These are phyloP conservation scores for Meripilus lineatus DNA, from an alignment of 1,284 basidiomycete genomes.

Conservation along the genomic window DNA sequence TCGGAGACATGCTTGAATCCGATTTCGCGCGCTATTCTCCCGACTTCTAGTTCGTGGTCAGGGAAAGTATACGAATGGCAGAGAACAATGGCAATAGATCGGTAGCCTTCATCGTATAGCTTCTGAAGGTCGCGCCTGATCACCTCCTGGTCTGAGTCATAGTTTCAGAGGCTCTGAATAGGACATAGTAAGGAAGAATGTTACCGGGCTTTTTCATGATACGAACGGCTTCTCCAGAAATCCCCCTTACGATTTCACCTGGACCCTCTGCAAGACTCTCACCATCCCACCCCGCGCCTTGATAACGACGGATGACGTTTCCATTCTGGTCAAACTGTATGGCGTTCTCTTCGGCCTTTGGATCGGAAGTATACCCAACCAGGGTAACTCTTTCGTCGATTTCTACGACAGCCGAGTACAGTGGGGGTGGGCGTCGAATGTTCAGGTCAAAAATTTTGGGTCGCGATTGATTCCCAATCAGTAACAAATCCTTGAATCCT, in stretches of 20 bases:
- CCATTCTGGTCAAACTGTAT: slow-evolving; percentile 72
- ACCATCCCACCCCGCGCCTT: slow-evolving; percentile 71
- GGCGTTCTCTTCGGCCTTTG: slow-evolving; percentile 69
- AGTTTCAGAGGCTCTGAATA: not conserved
- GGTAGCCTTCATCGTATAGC: slow-evolving; percentile 74
- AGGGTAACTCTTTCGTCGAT: slow-evolving; percentile 94
- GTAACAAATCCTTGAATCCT: slow-evolving; percentile 88
- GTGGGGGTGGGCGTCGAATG: slow-evolving; percentile 72
- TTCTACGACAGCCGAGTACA: slow-evolving; percentile 83
- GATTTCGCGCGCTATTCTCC: slow-evolving; percentile 66
- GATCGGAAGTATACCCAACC: slow-evolving; percentile 90
- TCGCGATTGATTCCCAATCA: slow-evolving; percentile 91
- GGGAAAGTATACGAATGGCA: slow-evolving; percentile 93
- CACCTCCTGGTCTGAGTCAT: slow-evolving; percentile 39
- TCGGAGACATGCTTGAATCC: slow-evolving; percentile 90
- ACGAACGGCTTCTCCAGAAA: slow-evolving; percentile 90
- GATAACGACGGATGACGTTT: slow-evolving; percentile 62
- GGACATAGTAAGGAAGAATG: slow-evolving; percentile 9
- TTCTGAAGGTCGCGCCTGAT: slow-evolving; percentile 58
- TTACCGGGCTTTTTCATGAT: slow-evolving; percentile 75
- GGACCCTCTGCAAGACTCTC: slow-evolving; percentile 66
- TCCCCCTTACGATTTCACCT: slow-evolving; percentile 73
- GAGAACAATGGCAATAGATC: slow-evolving; percentile 82
- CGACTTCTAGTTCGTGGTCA: slow-evolving; percentile 73
- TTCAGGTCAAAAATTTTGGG: slow-evolving; percentile 89